These are phyloP conservation scores for Leccinum proliferum DNA, from an alignment of 1,284 basidiomycete species.

Conservation along the genomic window DNA sequence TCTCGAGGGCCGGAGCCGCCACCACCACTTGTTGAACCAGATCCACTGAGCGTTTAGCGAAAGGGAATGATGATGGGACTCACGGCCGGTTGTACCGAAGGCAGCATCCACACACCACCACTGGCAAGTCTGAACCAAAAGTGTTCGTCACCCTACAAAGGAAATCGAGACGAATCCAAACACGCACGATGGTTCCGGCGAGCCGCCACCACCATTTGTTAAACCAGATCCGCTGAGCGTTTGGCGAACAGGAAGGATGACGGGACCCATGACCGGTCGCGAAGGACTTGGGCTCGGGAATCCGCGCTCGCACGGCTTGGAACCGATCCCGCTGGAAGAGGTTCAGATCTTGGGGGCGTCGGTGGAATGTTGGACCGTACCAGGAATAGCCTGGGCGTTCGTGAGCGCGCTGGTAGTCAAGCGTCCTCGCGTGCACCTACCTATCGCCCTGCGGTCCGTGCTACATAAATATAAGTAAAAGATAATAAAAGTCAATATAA, in stretches of 20 bases:
- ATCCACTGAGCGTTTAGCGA: too few species aligned
- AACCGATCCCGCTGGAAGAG: background rate
- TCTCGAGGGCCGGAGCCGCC: too few species aligned
- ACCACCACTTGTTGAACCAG: too few species aligned
- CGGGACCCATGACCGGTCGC: constrained; percentile 44
- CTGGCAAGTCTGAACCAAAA: background rate
- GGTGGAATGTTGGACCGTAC: background rate
- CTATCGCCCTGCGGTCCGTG: constrained; percentile 75
- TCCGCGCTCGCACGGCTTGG: background rate
- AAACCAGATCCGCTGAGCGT: constrained; percentile 26
- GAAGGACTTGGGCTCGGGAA: constrained; percentile 13
- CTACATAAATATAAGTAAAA: constrained; percentile 31
- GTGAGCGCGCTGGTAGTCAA: background rate
- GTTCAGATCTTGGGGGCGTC: constrained; percentile 4
- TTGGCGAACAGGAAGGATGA: constrained; percentile 53
- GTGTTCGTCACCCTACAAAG: background rate
- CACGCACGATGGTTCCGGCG: constrained; percentile 36
- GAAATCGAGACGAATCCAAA: background rate
- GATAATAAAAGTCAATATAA: background rate
- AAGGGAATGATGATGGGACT: too few species aligned
- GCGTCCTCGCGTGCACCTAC: constrained; percentile 1
- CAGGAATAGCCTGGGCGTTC: background rate
- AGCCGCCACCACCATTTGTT: constrained; percentile 1
- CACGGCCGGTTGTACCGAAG: too few species aligned
- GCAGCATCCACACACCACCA: too few species aligned